A percentile compares a stretch with the other conserved stretches of the same genome.
Conservation (phyloP, 2,329 filamentous ascomycete species). For the Raffaelea albimanens region DNA sequence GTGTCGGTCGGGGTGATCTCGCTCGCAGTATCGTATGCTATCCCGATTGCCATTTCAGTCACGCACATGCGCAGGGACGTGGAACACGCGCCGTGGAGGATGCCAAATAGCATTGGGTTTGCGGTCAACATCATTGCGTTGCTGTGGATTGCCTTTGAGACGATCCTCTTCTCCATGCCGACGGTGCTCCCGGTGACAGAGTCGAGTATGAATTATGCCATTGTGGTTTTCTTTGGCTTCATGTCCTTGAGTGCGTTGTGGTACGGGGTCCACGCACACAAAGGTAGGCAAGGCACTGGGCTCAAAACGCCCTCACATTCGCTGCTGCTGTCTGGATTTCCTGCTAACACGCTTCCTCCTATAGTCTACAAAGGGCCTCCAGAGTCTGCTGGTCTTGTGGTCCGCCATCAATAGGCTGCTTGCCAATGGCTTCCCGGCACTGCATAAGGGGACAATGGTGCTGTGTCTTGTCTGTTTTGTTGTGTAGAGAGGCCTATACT, state of each 20-base stretch:
- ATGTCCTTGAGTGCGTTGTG: slow-evolving; percentile 50
- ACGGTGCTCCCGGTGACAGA: slow-evolving; percentile 50
- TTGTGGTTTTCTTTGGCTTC: slow-evolving; percentile 63
- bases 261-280: slow-evolving; percentile 46
- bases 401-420: no score
- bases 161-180: slow-evolving; percentile 69
- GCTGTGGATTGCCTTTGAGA: slow-evolving; percentile 57
- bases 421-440: no score
- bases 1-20: slow-evolving; percentile 28
- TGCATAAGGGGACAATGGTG: no score
- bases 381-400: background rate
- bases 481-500: no score
- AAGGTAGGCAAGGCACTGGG: background rate
- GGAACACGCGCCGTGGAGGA: slow-evolving; percentile 22
- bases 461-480: no score
- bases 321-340: background rate
- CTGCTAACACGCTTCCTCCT: background rate
- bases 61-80: slow-evolving; percentile 29
- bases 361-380: slow-evolving; percentile 2
- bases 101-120: slow-evolving; percentile 2
- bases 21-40: slow-evolving; percentile 34
- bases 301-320: background rate
- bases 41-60: slow-evolving; percentile 27
- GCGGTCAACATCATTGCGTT: slow-evolving; percentile 8
- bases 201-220: slow-evolving; percentile 61